A percentile compares a stretch with the other conserved stretches of the same genome.
Conservation (phyloP, 2,329 filamentous ascomycete species). For the Arthroderma uncinatum region DNA sequence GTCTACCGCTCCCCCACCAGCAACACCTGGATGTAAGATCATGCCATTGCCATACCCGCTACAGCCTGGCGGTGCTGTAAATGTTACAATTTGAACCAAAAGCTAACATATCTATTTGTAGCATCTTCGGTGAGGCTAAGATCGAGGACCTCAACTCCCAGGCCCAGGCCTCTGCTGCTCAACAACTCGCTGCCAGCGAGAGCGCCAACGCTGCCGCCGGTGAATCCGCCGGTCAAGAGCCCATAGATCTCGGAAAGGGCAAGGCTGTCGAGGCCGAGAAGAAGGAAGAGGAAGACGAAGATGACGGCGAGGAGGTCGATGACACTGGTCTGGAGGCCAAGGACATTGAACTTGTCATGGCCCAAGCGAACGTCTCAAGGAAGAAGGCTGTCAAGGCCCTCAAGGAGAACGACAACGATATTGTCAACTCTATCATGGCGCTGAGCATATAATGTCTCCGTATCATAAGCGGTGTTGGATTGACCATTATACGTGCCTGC, state of each 20-base stretch:
- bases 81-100: background rate
- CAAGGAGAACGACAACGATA: constrained; percentile 95
- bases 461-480: background rate
- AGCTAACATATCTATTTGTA: constrained; percentile 28
- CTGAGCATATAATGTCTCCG: constrained; percentile 56
- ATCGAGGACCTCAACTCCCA: constrained; percentile 99
- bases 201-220: constrained; percentile 45
- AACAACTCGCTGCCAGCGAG: constrained; percentile 78
- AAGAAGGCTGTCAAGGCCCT: constrained; percentile 99
- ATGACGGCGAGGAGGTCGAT: constrained; percentile 92
- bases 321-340: constrained; percentile 92
- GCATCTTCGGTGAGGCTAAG: constrained; percentile 99
- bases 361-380: constrained; percentile 87
- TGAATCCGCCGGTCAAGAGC: constrained; percentile 51
- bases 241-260: constrained; percentile 47
- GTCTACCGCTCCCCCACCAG: constrained; percentile 98
- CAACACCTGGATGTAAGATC: constrained; percentile 97
- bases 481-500: background rate
- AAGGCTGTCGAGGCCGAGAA: constrained; percentile 50
- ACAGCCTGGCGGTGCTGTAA: background rate
- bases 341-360: constrained; percentile 99
- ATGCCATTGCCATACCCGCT: constrained; percentile 12
- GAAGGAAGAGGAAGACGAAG: constrained; percentile 69
- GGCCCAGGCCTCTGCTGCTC: constrained; percentile 87
- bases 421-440: constrained; percentile 99